Base-by-base conservation (phyloP, 1,284 basidiomycete genomes). In the Veloporphyrellus conicus region DNA sequence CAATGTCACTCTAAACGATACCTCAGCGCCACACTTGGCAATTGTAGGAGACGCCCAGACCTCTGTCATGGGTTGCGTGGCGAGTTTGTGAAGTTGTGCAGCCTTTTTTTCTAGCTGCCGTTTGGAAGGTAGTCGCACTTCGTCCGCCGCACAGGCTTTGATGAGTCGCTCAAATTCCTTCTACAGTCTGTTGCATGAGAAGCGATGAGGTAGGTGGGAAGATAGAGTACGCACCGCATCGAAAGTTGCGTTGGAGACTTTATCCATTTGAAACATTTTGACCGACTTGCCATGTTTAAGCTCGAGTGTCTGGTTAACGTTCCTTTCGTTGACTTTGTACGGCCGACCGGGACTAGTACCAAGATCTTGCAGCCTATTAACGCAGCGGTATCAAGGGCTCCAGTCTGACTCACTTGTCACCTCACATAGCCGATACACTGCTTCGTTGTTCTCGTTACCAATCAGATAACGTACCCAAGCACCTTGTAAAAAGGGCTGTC, bases 371-470 rank as follows among this genome's bases (percentile, higher is more conserved):
- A 34, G 15, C 47, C 53, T 43, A 41, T 54, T 48, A 51, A 56
- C 34, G 15, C 43, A 25, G 22, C 19, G 40, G 23, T 16, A 18
- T 11, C 22, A 37, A 35, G n/a, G 46, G 23, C 34, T 18, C 36
- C 29, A 29, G 45, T n/a, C 35, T 39, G 27, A 75, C 84, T 58
- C 54, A 91, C 91, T 77, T 16, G 68, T 63, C 33, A 96, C 75
- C 65, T 90, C 81, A 63, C 91, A 92, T 45, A 93, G 76, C 39
- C 92, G 81, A 68, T 96, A 96, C 29, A 88, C 77, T n/a, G 77
- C 74, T 49, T 74, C 62, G 6, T 75, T 75, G 6, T 71, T 67
- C 43, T 79, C 75, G 3, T 71, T 56, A 0, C 83, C 82, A 56
- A 88, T 81, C 35, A 90, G 73, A 59, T 87, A 85, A 19, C 90